Evolutionary conservation across 345 rosid genomes (phyloP).

Genomic region (Lepidium africanum): DNA sequence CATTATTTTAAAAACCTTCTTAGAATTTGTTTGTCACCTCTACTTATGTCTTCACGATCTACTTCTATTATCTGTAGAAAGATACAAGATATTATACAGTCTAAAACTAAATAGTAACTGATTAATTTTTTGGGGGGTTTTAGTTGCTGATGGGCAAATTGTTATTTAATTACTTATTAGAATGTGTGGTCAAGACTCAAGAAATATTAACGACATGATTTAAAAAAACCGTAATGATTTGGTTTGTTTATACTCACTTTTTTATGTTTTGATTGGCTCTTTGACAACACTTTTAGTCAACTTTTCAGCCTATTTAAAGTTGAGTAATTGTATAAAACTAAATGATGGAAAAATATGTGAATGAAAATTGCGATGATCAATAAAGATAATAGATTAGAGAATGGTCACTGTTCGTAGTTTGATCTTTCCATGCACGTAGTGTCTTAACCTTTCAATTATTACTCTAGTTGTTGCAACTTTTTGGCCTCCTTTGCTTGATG

Average conservation of each 20-base stretch:
- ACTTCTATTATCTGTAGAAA: no score
- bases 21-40: no score
- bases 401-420: constrained; percentile 21
- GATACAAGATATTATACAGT: no score
- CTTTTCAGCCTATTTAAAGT: not conserved
- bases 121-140: no score
- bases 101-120: no score
- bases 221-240: not conserved
- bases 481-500: not conserved
- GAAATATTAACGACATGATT: not conserved
- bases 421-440: constrained; percentile 36
- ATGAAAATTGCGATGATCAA: not conserved
- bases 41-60: no score
- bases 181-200: not conserved
- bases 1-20: no score
- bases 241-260: not conserved
- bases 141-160: not conserved
- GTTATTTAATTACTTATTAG: not conserved
- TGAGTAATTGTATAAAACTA: not conserved
- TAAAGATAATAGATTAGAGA: constrained; percentile 16
- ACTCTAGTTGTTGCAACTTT: constrained; percentile 4
- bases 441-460: constrained; percentile 15
- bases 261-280: not conserved
- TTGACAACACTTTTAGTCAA: not conserved
- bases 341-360: not conserved